phyloP scores from a whole-genome alignment of 345 rosid species.

The Eucalyptus tenuipes region DNA sequence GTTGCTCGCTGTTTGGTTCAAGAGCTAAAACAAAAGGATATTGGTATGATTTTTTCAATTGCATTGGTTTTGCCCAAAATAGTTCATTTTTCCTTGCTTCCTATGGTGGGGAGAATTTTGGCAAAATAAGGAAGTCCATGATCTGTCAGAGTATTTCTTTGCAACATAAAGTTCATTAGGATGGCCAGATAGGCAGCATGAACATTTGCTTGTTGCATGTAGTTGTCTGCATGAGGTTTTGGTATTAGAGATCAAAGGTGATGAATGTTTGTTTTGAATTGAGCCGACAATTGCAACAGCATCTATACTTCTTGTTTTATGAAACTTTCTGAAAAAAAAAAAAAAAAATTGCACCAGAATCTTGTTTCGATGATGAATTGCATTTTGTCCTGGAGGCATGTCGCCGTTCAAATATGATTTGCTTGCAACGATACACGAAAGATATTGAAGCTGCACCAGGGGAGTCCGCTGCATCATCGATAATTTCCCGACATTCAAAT shows the following conservation, averaged over 20 bases:
- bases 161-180: not conserved
- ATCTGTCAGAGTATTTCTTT: not conserved
- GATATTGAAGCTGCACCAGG: conserved; percentile 79
- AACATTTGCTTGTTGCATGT: not conserved
- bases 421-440: conserved; percentile 68
- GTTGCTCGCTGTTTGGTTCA: conserved; percentile 48
- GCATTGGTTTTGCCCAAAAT: not conserved
- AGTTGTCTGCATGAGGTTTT: not conserved
- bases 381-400: conserved; percentile 71
- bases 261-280: not conserved
- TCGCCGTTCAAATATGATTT: conserved; percentile 77
- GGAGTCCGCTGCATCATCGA: conserved; percentile 67
- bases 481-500: conserved; percentile 54
- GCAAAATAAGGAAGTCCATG: not conserved
- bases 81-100: not conserved
- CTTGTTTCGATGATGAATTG: conserved; percentile 51
- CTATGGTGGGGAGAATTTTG: not conserved
- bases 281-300: not conserved
- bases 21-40: conserved; percentile 51
- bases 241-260: not conserved
- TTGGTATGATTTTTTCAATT: conserved; percentile 30
- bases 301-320: conserved; percentile 3
- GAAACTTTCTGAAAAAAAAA: conserved; percentile 33
- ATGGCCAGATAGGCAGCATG: not conserved
- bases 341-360: conserved; percentile 48